Base-by-base conservation (phyloP, 1,284 basidiomycete species). In the Leccinum fuscescens region DNA sequence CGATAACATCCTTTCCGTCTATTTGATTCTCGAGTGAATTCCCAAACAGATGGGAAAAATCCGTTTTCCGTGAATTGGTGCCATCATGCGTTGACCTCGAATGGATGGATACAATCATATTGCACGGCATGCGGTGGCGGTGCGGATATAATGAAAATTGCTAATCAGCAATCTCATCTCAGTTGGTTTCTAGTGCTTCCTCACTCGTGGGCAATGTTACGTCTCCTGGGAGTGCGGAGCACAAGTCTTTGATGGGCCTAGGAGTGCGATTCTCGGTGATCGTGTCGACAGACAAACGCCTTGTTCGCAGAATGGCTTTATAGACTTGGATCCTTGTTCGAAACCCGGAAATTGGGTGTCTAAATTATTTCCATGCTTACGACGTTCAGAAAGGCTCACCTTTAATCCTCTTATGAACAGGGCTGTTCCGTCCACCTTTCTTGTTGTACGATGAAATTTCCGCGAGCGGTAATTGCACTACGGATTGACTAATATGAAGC, bases 151-250 rank as follows among this genome's bases (percentile, higher is more conserved):
- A 70, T 72, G 69, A 69, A 69, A 68, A 62, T 63, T 61, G 62
- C 70, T 65, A 61, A 65, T 69, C 65, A 50, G 53, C 60, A 22
- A 63, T 66, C 64, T 60, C 69, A 63, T 62, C 71, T 70, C 69
- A 71, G 70, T 69, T 70, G 61, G 61, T 63, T 64, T 31, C 33
- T 64, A 70, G 66, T 82, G 79, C 66, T 83, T 80, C 69, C 70
- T 83, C 20, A 80, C 79, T 8, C 73, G 81, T 52, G 81, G 82
- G 15, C 81, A 84, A 65, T 79, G 80, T 65, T 82, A 83, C 70
- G 79, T 83, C 63, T 78, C 77, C 7, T 85, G 80, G 82, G 83
- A 84, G 65, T 69, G 79, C 55, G 82, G 82, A 29, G 79, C 78
- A 60, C 80, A 82, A 62, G 78, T 81, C 31, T 80, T 82, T 72